Evolutionary conservation across 2,329 filamentous ascomycete genomes (phyloP).

Genomic region (Fusarium buxicola): DNA sequence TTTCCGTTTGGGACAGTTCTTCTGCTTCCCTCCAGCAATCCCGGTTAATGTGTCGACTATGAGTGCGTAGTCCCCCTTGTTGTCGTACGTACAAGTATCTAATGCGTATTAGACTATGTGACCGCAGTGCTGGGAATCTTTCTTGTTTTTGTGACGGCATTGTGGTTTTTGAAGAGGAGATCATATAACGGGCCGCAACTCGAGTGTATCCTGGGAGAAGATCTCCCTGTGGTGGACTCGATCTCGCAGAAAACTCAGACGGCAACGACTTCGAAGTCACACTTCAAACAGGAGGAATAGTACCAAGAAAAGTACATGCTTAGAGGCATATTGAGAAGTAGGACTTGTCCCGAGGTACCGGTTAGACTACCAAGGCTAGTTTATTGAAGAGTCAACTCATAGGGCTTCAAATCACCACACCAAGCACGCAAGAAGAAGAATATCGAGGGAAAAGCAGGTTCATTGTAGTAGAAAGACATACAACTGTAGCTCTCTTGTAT

Average conservation of each 20-base stretch:
- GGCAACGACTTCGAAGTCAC: conserved; percentile 15
- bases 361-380: no score
- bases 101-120: conserved; percentile 49
- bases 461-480: neutral
- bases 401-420: no score
- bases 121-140: conserved; percentile 52
- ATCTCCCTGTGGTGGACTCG: conserved; percentile 25
- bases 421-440: no score
- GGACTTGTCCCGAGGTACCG: no score
- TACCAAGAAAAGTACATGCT: neutral
- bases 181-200: conserved; percentile 36
- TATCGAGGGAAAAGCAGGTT: no score
- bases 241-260: conserved; percentile 9
- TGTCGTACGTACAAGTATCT: neutral
- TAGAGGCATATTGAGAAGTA: neutral
- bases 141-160: conserved; percentile 22
- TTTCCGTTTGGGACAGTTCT: conserved; percentile 21
- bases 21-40: conserved; percentile 41
- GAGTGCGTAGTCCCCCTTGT: conserved; percentile 18
- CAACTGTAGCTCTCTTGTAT: neutral
- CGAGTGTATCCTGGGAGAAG: conserved; percentile 36
- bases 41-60: conserved; percentile 37
- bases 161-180: conserved; percentile 36
- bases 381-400: no score
- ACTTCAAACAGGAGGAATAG: conserved; percentile 21